Evolutionary conservation across 495 filamentous ascomycete genomes (phyloP), one percentile per base, ranked within the genome.

Genomic region (Penicillium roqueforti): DNA sequence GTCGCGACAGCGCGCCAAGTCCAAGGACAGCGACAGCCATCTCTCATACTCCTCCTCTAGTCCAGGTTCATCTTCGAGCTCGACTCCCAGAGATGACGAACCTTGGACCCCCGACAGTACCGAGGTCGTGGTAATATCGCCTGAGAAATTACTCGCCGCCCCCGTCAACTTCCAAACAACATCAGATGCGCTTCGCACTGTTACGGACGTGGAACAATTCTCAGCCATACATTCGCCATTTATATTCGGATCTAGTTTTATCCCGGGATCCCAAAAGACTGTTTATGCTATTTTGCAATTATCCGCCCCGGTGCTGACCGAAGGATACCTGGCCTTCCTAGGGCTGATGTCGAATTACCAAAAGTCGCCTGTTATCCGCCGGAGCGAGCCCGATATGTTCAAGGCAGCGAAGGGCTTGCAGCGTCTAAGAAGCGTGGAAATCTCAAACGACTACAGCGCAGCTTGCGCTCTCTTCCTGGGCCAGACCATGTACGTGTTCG

Each of bases 401-500:
- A 65, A 60, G 37, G 64, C 64, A 6, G 61, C 64, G 8, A 58
- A 54, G n/a, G 65, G 59, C 1, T 34, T 68, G 50, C 62, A 66
- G 32, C 52, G 53, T 10, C 48, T 68, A 34, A 53, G 62, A 47
- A 54, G 51, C 26, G 55, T 66, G 0, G 57, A 51, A 14, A 68
- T 66, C n/a, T 19, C 39, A 5, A 50, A 61, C 22, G 57, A 58
- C 28, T 61, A 61, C 40, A 62, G 66, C 53, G 62, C 65, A 14
- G 62, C 56, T 8, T 63, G 62, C 19, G 53, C 54, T 20, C 57
- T 68, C 32, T 63, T 68, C 46, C 55, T 68, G 13, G 65, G 65
- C 4, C 65, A 68, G 52, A 61, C 56, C 1, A 63, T 68, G 60
- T 68, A 66, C 37, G 55, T 68, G 38, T 68, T 68, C 37, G 63